Evolutionary conservation across 495 filamentous ascomycete genomes (phyloP), one percentile per base, ranked within the genome.

Genomic region (Symbiotaphrina buchneri): DNA sequence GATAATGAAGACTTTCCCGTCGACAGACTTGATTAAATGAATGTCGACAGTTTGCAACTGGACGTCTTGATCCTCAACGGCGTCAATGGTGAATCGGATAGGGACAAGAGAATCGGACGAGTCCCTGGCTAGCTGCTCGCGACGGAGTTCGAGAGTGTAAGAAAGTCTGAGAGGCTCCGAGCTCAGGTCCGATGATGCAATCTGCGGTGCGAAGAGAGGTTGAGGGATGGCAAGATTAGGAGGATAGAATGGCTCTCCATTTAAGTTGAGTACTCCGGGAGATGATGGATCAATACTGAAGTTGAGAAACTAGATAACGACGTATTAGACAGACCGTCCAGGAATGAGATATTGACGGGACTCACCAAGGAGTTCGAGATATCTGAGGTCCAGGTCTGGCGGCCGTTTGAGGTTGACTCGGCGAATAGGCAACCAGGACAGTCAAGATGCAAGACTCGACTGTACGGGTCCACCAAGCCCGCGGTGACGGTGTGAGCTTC

Each of bases 11-110:
- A 68, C 40, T 21, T 47, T 46, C 27, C 52, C 54, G n/a, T 29
- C 39, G 8, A 41, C 33, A 1, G 53, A 51, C 44, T 58, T 53
- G 28, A 66, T 28, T 3, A 67, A 31, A 22, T 51, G 51, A 15
- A 63, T 28, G 13, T 56, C 48, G 18, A 65, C 41, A 22, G 33
- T 47, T 11, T 62, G 56, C 27, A 67, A 49, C n/a, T 50, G 36
- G 22, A 64, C 32, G 21, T 59, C 56, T 14, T 37, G 33, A 24
- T 43, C 36, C 23, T 54, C 61, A n/a, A 67, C 51, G 35, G 61
- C 54, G 25, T 64, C 41, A 31, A 68, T 54, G n/a, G 21, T 35
- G n/a, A 36, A 14, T 14, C 14, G 15, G 18, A 36, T 4, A 13
- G 18, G 10, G 10, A 36, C 7, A 20, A 36, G 7, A 25, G 8